These are phyloP conservation scores for Nicotiana obtusifolia DNA, from an alignment of 257 asterid species.

Conservation along the genomic window DNA sequence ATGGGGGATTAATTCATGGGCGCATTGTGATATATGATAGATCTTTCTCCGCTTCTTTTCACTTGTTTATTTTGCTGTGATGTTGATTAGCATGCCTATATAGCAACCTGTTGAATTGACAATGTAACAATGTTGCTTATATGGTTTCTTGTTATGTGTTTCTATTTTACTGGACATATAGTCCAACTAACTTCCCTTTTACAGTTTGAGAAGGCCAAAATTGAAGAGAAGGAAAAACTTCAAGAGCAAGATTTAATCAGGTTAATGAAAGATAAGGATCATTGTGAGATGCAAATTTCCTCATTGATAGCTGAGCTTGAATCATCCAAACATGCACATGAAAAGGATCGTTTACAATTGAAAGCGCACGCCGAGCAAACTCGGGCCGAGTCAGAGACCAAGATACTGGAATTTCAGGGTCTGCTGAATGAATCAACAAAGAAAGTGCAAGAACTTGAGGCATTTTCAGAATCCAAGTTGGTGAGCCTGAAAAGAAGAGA, in stretches of 20 bases:
- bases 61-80: neutral
- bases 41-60: neutral
- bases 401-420: constrained; percentile 56
- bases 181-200: constrained; percentile 16
- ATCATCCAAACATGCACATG: constrained; percentile 41
- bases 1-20: neutral
- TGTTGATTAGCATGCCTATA: neutral
- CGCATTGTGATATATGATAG: neutral
- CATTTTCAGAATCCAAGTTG: constrained; percentile 67
- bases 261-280: constrained; percentile 54
- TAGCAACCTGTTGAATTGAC: neutral
- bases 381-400: constrained; percentile 48
- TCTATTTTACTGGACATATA: neutral
- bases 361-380: constrained; percentile 52
- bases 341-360: constrained; percentile 43
- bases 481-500: constrained; percentile 77
- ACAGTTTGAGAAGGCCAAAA: constrained; percentile 66
- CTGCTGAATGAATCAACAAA: constrained; percentile 58
- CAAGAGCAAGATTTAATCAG: constrained; percentile 47
- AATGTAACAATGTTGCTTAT: neutral
- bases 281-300: constrained; percentile 46
- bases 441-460: constrained; percentile 75
- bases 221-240: constrained; percentile 60
- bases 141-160: neutral
- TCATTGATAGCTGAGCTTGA: constrained; percentile 51